A percentile compares a stretch with the other conserved stretches of the same genome.
phyloP scores from a whole-genome alignment of 2,329 filamentous ascomycete species.

The Lizonia empirigonia region DNA sequence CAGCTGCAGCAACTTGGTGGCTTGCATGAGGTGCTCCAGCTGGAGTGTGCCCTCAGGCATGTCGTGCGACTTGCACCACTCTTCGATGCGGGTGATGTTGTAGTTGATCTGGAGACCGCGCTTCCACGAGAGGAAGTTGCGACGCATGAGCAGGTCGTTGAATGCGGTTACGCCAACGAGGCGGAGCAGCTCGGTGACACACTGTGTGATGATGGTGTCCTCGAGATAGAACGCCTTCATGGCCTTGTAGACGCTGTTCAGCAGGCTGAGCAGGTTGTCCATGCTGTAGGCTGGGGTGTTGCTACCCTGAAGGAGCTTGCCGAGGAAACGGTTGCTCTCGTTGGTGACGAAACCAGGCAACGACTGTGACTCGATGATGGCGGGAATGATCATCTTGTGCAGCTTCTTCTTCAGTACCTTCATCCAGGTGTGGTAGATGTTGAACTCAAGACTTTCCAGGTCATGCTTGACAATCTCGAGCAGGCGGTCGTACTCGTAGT shows the following conservation, averaged over 20 bases:
- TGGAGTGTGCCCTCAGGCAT: slow-evolving; percentile 98
- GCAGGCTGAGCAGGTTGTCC: slow-evolving; percentile 93
- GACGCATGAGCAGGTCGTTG: slow-evolving; percentile 95
- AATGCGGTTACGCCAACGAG: slow-evolving; percentile 97
- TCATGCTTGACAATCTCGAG: slow-evolving; percentile 99
- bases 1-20: slow-evolving; percentile 94
- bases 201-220: slow-evolving; percentile 93
- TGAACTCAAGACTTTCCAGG: slow-evolving; percentile 96
- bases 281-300: slow-evolving; percentile 97
- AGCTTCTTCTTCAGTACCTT: slow-evolving; percentile 99
- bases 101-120: slow-evolving; percentile 99
- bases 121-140: slow-evolving; percentile 99
- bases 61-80: slow-evolving; percentile 99
- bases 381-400: slow-evolving; percentile 99
- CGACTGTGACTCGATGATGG: slow-evolving; percentile 98
- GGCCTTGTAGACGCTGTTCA: slow-evolving; percentile 97
- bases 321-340: slow-evolving; percentile 96
- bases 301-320: slow-evolving; percentile 91
- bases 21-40: slow-evolving; percentile 99
- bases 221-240: slow-evolving; percentile 99
- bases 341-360: slow-evolving; percentile 98
- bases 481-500: slow-evolving; percentile 97
- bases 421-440: slow-evolving; percentile 99
- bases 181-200: slow-evolving; percentile 88
- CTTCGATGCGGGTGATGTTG: slow-evolving; percentile 98